Base-by-base conservation (phyloP, 208 protist species). In the Leishmania major region DNA sequence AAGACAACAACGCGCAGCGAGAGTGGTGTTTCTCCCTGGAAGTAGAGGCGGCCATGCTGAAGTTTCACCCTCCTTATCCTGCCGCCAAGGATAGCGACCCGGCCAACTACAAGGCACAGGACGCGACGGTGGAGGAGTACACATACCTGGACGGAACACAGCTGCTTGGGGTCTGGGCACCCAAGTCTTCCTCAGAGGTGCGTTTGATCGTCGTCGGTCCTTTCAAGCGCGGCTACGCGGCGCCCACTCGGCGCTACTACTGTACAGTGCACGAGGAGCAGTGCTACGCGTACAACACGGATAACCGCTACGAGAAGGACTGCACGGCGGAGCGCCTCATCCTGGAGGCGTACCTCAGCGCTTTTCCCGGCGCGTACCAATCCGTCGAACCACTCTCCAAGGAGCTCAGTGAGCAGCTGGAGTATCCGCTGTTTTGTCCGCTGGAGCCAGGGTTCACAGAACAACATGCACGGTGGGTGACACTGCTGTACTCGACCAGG, bases 1-100 rank as follows among this genome's bases (percentile, higher is more conserved):
- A 77, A 55, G 96, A 98, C 89, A 98, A 98, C 80, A 84, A 89
- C 22, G 78, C 87, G 49, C 98, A 99, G 87, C 78, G 86, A 77
- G 85, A 92, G 37, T 99, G 96, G 96, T 96, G 95, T 84, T 88
- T 87, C 47, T 89, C 94, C 3, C 90, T 99, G 31, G 78, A 88
- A 35, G 95, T 97, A 31, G 55, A 89, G 40, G 85, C 81, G 15
- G 92, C 92, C 37, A 92, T 99, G 92, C 92, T 99, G 43, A 99
- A 99, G 83, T 99, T 99, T 80, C 91, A 98, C 77, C 95, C 98
- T 64, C 97, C 98, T 10, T 99, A 98, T 86, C 93, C 90, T 13
- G 76, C 82, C 47, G 89, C 89, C 55, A 79, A 76, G 51, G 90
- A 94, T 53, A 57, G 76, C 4, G 45, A 51, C 11, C 86, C 85